Base-by-base conservation (phyloP, 163 green algal genomes). In the Scenedesmus sp. region DNA sequence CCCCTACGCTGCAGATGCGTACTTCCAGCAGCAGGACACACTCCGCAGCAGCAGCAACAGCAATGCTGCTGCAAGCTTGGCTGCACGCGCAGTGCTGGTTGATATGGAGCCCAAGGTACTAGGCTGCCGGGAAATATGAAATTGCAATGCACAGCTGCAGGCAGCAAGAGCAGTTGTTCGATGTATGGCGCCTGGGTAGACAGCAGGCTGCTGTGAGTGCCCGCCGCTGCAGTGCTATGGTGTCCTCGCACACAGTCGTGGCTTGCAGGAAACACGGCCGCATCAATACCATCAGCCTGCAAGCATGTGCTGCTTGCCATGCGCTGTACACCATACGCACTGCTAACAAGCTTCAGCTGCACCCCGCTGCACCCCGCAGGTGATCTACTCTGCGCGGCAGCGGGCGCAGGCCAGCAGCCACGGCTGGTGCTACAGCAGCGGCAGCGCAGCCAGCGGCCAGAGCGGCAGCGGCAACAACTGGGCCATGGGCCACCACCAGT, bases 381-480 rank as follows among this genome's bases (percentile, higher is more conserved):
- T 96, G 6, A 94, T 96, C 18, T 85, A 93, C 12, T 89, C 93
- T 15, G 92, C 93, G 0, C 59, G 54, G 6, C 82, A 89, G 70
- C 52, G 7, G 0, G 90, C 84, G 6, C 76, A 74, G 34, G 92
- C 93, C 15, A 85, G 82, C 7, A n/a, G 46, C 3, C 89, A 82
- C 16, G 84, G 91, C 57, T 97, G 96, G 96, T 88, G 82, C 70
- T 97, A 97, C 84, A 64, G 88, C 46, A 16, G 86, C 57, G 46
- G 16, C 23, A 60, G 87, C 57, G 93, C 86, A 64, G 93, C 96
- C 46, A 90, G 85, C 8, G 88, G 94, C 83, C 94, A 97, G 89
- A 96, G 95, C 79, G 97, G 97, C 52, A 96, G 94, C 34, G 97
- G 96, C 67, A 99, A 99, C 93, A 98, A 98, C 93, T 99, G 97